These are phyloP conservation scores for Waltergamsia citrina DNA, from an alignment of 2,329 filamentous ascomycete genomes.

Conservation along the genomic window DNA sequence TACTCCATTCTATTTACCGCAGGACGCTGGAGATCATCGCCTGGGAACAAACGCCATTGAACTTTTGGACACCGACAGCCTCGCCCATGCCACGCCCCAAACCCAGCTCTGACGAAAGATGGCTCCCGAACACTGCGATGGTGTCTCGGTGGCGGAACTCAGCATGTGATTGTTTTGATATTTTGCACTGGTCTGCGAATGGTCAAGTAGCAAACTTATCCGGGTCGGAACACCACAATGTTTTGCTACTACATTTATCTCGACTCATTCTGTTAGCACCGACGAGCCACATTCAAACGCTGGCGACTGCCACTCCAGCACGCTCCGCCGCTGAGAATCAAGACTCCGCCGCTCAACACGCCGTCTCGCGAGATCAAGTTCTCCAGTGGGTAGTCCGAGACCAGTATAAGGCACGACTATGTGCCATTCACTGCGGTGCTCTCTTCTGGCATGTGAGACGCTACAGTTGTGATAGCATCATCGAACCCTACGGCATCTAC, in stretches of 20 bases:
- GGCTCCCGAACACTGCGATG: constrained; percentile 5
- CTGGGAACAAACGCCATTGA: constrained; percentile 15
- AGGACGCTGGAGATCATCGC: constrained; percentile 18
- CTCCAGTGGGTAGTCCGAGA: constrained; percentile 17
- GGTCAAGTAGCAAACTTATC: constrained; percentile 32
- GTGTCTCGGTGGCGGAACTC: constrained; percentile 27
- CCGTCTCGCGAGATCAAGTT: constrained; percentile 11
- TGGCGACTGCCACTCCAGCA: background rate
- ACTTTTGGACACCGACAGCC: constrained; percentile 13
- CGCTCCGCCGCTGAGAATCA: background rate
- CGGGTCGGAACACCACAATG: constrained; percentile 40
- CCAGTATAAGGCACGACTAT: constrained; percentile 30
- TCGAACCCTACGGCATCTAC: constrained; percentile 23
- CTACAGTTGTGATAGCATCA: constrained; percentile 24
- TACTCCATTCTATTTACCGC: constrained; percentile 23
- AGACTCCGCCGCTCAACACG: no score
- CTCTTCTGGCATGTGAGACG: constrained; percentile 32
- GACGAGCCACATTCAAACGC: background rate
- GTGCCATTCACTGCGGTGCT: constrained; percentile 31
- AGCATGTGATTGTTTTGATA: constrained; percentile 35
- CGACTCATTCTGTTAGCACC: constrained; percentile 40
- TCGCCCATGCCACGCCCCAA: constrained; percentile 3
- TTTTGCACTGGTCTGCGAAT: constrained; percentile 47
- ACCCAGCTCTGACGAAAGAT: constrained; percentile 4
- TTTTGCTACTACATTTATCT: constrained; percentile 43